These are phyloP conservation scores for Solanum hybrid DNA, from an alignment of 305 asterid species.

Conservation along the genomic window DNA sequence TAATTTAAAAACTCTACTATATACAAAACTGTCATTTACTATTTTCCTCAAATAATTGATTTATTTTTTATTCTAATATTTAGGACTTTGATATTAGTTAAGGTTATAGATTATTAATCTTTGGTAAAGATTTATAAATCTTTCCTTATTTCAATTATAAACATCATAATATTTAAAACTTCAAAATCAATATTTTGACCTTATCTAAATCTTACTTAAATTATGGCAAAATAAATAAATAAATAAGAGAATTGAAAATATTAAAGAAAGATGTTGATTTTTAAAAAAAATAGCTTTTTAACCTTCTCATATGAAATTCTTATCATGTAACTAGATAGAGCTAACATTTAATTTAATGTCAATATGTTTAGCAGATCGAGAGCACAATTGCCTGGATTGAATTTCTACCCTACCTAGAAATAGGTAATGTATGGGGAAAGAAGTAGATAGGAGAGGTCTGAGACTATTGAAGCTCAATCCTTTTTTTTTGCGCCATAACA, in stretches of 20 bases:
- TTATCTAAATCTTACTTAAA: background rate
- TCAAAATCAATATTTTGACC: too few species aligned
- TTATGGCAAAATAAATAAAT: background rate
- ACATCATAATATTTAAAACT: too few species aligned
- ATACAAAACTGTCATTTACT: background rate
- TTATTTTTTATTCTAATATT: background rate
- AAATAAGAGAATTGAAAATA: background rate
- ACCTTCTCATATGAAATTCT: background rate
- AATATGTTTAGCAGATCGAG: background rate
- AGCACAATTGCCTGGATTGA: background rate
- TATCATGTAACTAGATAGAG: background rate
- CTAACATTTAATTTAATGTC: background rate
- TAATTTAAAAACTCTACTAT: background rate
- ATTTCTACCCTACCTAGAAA: background rate
- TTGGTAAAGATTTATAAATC: background rate
- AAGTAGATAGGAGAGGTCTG: background rate
- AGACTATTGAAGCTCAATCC: background rate
- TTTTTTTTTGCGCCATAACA: too few species aligned
- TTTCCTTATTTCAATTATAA: too few species aligned
- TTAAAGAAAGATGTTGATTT: background rate
- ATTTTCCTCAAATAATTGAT: background rate
- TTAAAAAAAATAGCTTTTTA: background rate
- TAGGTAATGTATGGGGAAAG: background rate
- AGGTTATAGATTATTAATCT: background rate
- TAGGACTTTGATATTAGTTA: background rate